Base-by-base conservation (phyloP, 2,329 filamentous ascomycete genomes). In the Microdochium nivale region DNA sequence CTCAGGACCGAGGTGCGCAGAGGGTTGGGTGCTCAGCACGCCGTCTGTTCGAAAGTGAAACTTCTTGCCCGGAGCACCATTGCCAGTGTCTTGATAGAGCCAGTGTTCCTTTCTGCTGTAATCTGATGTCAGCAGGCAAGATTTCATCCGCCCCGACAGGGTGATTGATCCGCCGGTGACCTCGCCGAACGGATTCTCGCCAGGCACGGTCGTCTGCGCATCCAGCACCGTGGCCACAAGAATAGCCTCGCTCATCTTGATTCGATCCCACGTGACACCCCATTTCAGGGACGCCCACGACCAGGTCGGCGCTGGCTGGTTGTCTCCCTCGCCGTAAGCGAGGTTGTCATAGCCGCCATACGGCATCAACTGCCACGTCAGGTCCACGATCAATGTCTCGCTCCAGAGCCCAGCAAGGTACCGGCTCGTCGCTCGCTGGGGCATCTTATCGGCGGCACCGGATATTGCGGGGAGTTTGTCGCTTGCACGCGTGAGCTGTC, bases 401-500 rank as follows among this genome's bases (percentile, higher is more conserved):
- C 52, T 55, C 55, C 54, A 54, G 3, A 57, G 40, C 10, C 55
- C 54, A 2, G 52, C 54, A 13, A 57, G 54, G 30, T 54, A 57
- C 33, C 19, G 33, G 27, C 52, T 54, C 2, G 47, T 54, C 35
- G n/a, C 25, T 4, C 33, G 33, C 30, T 57, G 54, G 5, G 54
- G 52, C 55, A 57, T 55, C 3, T 48, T 51, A 3, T 54, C 53
- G 1, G 54, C 55, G 11, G 52, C 52, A 33, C 54, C 52, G 1
- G 55, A 54, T 48, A 57, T 55, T 2, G 55, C 55, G 2, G 55
- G 54, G n/a, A 57, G 49, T 48, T 55, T 57, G 32, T 57, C 55
- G 21, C 27, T 53, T 9, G 47, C 51, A 37, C 52, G 55, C 1
- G 52, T 57, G 19, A 57, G 37, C 49, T 56, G 54, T 23, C 55